A percentile compares a stretch with the other conserved stretches of the same genome.
Evolutionary conservation across 202 grass and related monocot genomes (phyloP).

Genomic region (Hordeum pubiflorum): DNA sequence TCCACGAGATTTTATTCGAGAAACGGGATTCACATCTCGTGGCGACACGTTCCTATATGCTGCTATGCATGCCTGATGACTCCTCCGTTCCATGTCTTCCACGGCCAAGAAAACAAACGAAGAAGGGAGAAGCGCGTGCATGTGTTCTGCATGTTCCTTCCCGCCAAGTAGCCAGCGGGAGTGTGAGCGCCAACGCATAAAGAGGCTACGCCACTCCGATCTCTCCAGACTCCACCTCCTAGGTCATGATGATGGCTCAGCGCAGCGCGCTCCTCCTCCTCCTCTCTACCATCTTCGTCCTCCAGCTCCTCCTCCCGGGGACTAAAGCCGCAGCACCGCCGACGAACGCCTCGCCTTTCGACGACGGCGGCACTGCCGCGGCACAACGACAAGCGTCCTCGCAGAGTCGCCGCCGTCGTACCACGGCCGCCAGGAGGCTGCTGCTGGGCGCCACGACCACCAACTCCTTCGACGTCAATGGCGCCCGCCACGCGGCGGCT

Average conservation of each 20-base stretch:
- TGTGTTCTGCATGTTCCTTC: slow-evolving; percentile 29
- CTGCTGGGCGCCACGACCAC: slow-evolving; percentile 1
- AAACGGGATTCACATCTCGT: background rate
- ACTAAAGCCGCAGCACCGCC: background rate
- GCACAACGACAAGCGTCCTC: background rate
- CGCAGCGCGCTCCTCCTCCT: background rate
- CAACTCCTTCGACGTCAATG: slow-evolving; percentile 15
- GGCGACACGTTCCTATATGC: slow-evolving; percentile 10
- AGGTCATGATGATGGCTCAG: background rate
- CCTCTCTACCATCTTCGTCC: slow-evolving; percentile 10
- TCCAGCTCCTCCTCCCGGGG: slow-evolving; percentile 12
- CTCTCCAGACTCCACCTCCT: background rate
- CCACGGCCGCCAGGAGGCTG: slow-evolving; percentile 31
- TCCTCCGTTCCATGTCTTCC: background rate
- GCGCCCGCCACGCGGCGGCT: background rate
- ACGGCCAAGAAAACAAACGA: background rate
- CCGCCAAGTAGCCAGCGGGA: background rate
- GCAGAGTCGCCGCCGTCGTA: background rate
- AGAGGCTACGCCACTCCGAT: background rate
- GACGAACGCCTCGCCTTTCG: background rate
- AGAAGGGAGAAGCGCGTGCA: background rate
- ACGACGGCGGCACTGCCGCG: background rate
- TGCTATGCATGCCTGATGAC: background rate
- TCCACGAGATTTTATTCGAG: background rate
- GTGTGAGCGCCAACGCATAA: slow-evolving; percentile 11